These are phyloP conservation scores for Leptographium flavum DNA, from an alignment of 2,329 filamentous ascomycete genomes.

Conservation along the genomic window DNA sequence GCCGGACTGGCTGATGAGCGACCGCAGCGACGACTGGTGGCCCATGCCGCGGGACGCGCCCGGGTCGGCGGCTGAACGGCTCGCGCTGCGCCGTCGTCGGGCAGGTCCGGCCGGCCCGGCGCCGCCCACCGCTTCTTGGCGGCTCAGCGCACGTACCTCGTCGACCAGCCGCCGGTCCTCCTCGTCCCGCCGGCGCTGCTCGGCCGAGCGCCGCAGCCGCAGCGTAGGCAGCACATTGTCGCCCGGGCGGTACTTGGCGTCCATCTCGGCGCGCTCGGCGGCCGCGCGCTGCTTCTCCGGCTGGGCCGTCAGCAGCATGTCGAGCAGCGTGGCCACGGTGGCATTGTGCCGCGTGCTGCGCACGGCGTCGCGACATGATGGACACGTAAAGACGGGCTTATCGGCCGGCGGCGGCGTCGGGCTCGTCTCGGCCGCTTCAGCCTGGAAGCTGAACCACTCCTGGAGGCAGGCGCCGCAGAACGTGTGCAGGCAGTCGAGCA, in stretches of 20 bases:
- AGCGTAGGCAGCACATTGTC: constrained; percentile 63
- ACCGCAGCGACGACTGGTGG: constrained; percentile 80
- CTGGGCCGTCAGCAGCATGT: constrained; percentile 73
- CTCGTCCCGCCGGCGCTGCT: constrained; percentile 42
- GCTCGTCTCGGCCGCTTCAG: constrained; percentile 37
- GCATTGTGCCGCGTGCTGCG: constrained; percentile 83
- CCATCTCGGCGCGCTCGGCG: constrained; percentile 64
- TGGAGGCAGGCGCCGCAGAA: constrained; percentile 93
- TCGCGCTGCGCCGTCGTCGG: constrained; percentile 2
- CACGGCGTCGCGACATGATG: constrained; percentile 77
- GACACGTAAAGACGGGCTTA: constrained; percentile 62
- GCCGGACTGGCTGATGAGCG: constrained; percentile 67
- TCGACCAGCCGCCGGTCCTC: constrained; percentile 58
- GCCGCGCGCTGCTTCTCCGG: constrained; percentile 57
- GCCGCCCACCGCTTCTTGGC: constrained; percentile 43
- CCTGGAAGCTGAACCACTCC: constrained; percentile 86
- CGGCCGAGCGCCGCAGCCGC: constrained; percentile 32
- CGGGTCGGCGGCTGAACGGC: not conserved
- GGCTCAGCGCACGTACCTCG: constrained; percentile 57
- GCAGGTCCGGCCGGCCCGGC: not conserved
- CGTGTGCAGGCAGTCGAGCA: constrained; percentile 87
- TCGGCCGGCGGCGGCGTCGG: constrained; percentile 34
- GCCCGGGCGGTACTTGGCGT: constrained; percentile 62
- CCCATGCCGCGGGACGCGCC: constrained; percentile 48
- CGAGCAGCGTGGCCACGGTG: constrained; percentile 74